Conservation (phyloP, 176 grass and related monocot genomes). For the Triticum timopheevii region DNA sequence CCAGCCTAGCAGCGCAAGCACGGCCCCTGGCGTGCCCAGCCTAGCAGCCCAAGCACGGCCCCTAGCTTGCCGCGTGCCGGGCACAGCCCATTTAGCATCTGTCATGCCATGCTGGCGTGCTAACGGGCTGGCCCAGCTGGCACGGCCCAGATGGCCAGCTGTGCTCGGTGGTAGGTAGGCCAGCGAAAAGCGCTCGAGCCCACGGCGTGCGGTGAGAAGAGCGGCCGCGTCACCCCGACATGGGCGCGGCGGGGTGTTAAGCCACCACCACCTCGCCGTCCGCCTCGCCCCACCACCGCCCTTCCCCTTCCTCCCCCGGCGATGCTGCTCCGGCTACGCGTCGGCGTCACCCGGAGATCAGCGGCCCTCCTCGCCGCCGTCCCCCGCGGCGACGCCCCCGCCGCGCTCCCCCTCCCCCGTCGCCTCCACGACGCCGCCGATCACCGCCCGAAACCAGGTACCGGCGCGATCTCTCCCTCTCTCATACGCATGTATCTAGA, state of each 20-base stretch:
- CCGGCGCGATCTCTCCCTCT: neutral
- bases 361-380: neutral
- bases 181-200: neutral
- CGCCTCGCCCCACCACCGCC: neutral
- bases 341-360: neutral
- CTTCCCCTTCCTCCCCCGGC: neutral
- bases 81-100: too few relatives aligned
- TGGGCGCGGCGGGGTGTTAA: neutral
- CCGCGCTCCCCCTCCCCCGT: slow-evolving; percentile 1
- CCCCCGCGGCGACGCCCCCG: neutral
- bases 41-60: too few relatives aligned
- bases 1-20: too few relatives aligned
- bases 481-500: neutral
- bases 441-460: slow-evolving; percentile 14
- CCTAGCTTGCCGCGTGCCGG: too few relatives aligned
- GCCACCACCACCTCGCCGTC: slow-evolving; percentile 5
- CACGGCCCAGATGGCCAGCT: too few relatives aligned
- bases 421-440: slow-evolving; percentile 31
- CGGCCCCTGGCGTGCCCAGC: too few relatives aligned
- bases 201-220: neutral
- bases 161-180: neutral
- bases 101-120: too few relatives aligned
- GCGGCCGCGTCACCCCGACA: slow-evolving; percentile 4
- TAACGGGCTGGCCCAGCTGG: too few relatives aligned
- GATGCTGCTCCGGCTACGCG: slow-evolving; percentile 28